These are phyloP conservation scores for Phytophthora europaea DNA, from an alignment of 352 stramenopile species.

Conservation along the genomic window DNA sequence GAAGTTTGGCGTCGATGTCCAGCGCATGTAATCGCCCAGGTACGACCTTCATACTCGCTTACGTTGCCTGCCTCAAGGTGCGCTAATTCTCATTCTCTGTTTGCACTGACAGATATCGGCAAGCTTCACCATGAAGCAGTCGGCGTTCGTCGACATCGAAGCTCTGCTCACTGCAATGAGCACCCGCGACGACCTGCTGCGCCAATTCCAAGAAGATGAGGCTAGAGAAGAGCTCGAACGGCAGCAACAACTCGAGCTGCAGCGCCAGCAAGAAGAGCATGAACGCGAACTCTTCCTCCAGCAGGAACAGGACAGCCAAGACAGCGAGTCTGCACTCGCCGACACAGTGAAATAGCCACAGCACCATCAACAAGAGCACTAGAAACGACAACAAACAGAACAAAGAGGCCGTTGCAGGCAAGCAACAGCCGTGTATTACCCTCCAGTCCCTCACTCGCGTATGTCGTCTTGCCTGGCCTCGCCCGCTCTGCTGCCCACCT, in stretches of 20 bases:
- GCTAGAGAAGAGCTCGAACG: constrained; percentile 22
- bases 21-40: constrained; percentile 57
- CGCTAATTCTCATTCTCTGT: neutral
- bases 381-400: neutral
- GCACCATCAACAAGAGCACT: constrained; percentile 4
- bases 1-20: constrained; percentile 49
- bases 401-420: constrained; percentile 13
- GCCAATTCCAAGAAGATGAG: constrained; percentile 34
- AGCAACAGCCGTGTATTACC: constrained; percentile 28
- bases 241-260: constrained; percentile 15
- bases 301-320: constrained; percentile 16
- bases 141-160: constrained; percentile 47
- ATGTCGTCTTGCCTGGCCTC: neutral
- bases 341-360: constrained; percentile 11
- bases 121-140: constrained; percentile 38
- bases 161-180: constrained; percentile 48
- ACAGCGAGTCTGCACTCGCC: neutral
- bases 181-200: constrained; percentile 36
- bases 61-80: neutral
- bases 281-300: constrained; percentile 3
- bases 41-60: constrained; percentile 11
- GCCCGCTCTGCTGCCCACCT: neutral
- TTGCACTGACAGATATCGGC: constrained; percentile 42
- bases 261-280: constrained; percentile 7
- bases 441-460: neutral